Conservation (phyloP, 768 basidiomycete species). For the Boletus eberwhitei region DNA sequence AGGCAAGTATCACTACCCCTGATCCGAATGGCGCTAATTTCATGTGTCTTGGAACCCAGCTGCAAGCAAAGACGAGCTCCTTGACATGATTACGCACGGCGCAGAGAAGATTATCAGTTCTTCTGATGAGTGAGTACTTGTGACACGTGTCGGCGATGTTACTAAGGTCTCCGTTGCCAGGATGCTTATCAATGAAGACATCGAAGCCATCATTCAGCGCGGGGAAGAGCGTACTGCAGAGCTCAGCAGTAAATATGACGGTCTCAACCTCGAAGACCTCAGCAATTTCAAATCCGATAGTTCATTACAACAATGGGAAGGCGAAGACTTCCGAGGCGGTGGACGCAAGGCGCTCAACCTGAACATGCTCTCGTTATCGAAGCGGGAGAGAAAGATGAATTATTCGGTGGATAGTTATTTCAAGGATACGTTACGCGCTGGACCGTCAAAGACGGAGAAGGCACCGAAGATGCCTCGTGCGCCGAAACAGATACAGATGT, state of each 20-base stretch:
- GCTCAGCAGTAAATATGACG: slow-evolving; percentile 89
- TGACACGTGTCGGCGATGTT: not conserved
- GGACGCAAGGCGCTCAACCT: slow-evolving; percentile 73
- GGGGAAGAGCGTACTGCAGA: slow-evolving; percentile 90
- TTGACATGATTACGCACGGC: slow-evolving; percentile 98
- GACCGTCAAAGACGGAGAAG: slow-evolving; percentile 77
- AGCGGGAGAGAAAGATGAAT: slow-evolving; percentile 90
- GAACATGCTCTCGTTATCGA: slow-evolving; percentile 82
- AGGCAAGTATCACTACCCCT: slow-evolving; percentile 39
- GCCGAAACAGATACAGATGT: slow-evolving; percentile 87
- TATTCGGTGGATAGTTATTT: slow-evolving; percentile 96
- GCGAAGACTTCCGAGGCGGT: slow-evolving; percentile 82
- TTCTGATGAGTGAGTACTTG: slow-evolving; percentile 55
- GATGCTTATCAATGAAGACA: slow-evolving; percentile 79
- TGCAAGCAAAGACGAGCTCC: slow-evolving; percentile 90
- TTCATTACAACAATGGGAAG: slow-evolving; percentile 91
- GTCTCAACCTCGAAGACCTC: slow-evolving; percentile 87
- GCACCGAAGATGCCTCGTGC: slow-evolving; percentile 79
- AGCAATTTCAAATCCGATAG: slow-evolving; percentile 97
- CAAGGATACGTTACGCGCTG: slow-evolving; percentile 83
- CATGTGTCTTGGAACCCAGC: slow-evolving; percentile 41
- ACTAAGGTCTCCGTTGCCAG: slow-evolving; percentile 35
- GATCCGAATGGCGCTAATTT: not conserved
- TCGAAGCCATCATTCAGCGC: slow-evolving; percentile 87
- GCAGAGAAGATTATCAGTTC: slow-evolving; percentile 95